Evolutionary conservation across 202 grass and related monocot species (phyloP), one percentile per base, ranked within the genome.

Genomic region (Bolboschoenoplectus hybrid): DNA sequence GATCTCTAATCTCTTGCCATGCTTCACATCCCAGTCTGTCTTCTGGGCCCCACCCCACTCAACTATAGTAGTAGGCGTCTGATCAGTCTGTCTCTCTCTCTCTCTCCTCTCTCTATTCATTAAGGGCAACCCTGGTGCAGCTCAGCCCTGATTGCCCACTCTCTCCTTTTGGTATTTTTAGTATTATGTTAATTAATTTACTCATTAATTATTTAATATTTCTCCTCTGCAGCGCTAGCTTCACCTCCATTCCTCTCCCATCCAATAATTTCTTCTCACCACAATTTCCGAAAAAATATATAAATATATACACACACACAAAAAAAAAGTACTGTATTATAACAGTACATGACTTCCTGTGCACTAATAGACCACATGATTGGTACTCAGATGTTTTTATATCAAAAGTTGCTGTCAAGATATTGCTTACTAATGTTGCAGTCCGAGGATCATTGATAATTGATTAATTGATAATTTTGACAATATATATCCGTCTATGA

Each of bases 51-150:
- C 67, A 72, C 56, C 39, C 39, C 63, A 61, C 80, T 72, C 85
- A 34, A 67, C 60, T 86, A 81, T 49, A 87, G 58, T 65, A 86
- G 60, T 63, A 70, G 66, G 17, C 39, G 36, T 74, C 83, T 52
- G 68, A 47, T 47, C 46, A 49, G 1, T 65, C 79, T 45, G 46
- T 83, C 40, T 7, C 80, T 3, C 60, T 43, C 34, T 80, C 50
- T 47, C 80, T 82, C 57, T 82, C 62, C 62, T 68, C 46, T 84
- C 81, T 70, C 63, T 84, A 55, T 70, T 84, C 81, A 84, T 68
- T 84, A 84, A 84, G 81, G 81, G 81, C 81, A 84, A 84, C 64
- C 81, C 81, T 84, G 81, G 81, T 84, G 81, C 81, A 71, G 81
- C 81, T 84, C 81, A 84, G 63, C 81, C 63, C 63, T 84, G 62